Base-by-base conservation (phyloP, 352 stramenopile genomes). In the Globisporangium nodosum region DNA sequence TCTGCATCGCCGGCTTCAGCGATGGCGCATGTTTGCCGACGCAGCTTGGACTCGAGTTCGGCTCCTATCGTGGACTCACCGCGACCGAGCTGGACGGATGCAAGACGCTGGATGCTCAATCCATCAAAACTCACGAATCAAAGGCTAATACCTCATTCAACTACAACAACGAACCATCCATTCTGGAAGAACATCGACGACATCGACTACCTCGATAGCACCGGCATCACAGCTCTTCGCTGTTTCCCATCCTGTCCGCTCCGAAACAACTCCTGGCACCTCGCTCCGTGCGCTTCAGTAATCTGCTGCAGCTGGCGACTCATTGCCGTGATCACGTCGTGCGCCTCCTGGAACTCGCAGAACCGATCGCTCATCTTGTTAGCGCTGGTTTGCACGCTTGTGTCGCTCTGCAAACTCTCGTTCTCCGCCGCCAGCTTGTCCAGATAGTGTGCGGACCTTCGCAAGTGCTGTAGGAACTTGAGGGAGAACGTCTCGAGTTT, bases 401-500 rank as follows among this genome's bases (percentile, higher is more conserved):
- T 55, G 31, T 76, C 65, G 46, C 74, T 87, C 20, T 76, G 65
- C 9, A 83, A 39, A 60, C 60, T 85, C 37, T 81, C 69, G 20
- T 79, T 70, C 61, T 80, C 69, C n/a, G 60, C 48, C 27, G 68
- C 68, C 7, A 92, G 69, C 37, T 84, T 90, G 51, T 90, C 78
- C 30, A 80, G 65, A 45, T 90, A 90, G 56, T 84, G 69, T 11
- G 61, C 63, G 12, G 78, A 86, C 11, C 79, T 70, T 21, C 66
- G 64, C 35, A 92, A 46, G 61, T 92, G 81, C 53, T 88, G 78
- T 12, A 88, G 49, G 46, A 90, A 49, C 53, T 90, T 90, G n/a
- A 74, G n/a, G 5, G 70, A 74, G 18, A 68, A 76, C 7, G 40
- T 71, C 20, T 71, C 64, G 58, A 83, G 64, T 37, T 77, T 76